Base-by-base conservation (phyloP, 805 yeast species). In the Lachancea lanzarotensis region DNA sequence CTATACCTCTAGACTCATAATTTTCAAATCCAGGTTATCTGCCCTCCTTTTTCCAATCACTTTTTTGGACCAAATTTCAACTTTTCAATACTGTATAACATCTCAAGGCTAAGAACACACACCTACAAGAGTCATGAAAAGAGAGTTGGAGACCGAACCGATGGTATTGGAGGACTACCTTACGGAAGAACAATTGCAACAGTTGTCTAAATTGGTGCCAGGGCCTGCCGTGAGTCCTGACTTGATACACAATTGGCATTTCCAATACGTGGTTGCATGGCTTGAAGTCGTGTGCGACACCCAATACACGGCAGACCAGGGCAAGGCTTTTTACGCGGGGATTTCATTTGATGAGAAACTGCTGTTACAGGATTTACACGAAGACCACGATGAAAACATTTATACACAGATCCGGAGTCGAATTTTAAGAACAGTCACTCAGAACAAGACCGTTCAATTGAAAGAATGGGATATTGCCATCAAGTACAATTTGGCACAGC, bases 221-320 rank as follows among this genome's bases (percentile, higher is more conserved):
- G 43, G 40, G 3, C 37, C 51, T 32, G 50, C 45, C 25, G 15
- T 33, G 19, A 33, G 43, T 7, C 40, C 46, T 11, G 49, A 47
- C 9, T 38, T 63, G 26, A 22, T 55, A 10, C 30, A 38, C 19
- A 46, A 51, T 8, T 63, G 67, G 67, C 46, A 51, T 17, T 65
- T 60, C 40, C 68, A 65, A 40, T 62, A 56, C 36, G 58, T 59
- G 19, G 50, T 64, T 10, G 52, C 59, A 15, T 65, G 67, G 63
- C 51, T 64, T n/a, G 57, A 60, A 40, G 57, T 55, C 42, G 65
- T 62, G 5, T 57, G 63, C 38, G 59, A 58, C 22, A 61, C 67
- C 5, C 60, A 54, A 57, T 22, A 45, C n/a, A 45, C 41, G 1
- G 40, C 38, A 25, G 49, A 45, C 2, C 49, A 45, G 33, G 53